phyloP scores from a whole-genome alignment of 306 rosid genomes.

The Biancaea sappan region DNA sequence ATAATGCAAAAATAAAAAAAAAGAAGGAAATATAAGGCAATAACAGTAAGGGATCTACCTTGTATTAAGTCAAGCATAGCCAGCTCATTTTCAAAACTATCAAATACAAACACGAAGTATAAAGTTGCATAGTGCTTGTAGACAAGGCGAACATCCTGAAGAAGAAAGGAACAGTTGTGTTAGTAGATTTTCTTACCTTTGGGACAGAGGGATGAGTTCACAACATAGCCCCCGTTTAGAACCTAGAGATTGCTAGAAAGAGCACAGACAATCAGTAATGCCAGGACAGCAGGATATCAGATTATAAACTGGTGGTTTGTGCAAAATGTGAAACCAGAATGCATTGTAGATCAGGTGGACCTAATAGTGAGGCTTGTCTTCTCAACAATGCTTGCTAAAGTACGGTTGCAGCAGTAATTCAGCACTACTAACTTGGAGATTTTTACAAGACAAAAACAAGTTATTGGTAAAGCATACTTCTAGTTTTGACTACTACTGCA shows the following conservation, averaged over 20 bases:
- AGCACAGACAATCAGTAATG: not conserved
- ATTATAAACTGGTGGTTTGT: constrained; percentile 11
- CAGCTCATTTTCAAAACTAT: constrained; percentile 94
- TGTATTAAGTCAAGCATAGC: constrained; percentile 97
- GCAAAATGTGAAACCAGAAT: not conserved
- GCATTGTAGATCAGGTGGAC: not conserved
- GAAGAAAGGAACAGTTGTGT: constrained; percentile 26
- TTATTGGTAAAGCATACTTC: constrained; percentile 11
- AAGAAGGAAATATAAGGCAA: constrained; percentile 5
- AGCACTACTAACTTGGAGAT: constrained; percentile 6
- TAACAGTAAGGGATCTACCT: constrained; percentile 52
- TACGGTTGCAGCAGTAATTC: constrained; percentile 5
- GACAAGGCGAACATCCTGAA: constrained; percentile 86
- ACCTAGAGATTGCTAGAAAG: not conserved
- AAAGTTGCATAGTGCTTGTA: constrained; percentile 95
- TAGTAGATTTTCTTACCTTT: not conserved
- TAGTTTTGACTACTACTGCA: constrained; percentile 7
- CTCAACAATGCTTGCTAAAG: constrained; percentile 10
- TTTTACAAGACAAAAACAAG: not conserved
- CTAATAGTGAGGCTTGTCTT: constrained; percentile 4
- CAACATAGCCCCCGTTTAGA: not conserved
- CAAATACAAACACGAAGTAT: constrained; percentile 82
- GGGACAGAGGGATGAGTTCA: not conserved
- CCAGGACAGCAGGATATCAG: not conserved
- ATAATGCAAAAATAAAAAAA: constrained; percentile 14